Evolutionary conservation across 2,329 filamentous ascomycete genomes (phyloP).

Genomic region (Neoascochyta sp.): DNA sequence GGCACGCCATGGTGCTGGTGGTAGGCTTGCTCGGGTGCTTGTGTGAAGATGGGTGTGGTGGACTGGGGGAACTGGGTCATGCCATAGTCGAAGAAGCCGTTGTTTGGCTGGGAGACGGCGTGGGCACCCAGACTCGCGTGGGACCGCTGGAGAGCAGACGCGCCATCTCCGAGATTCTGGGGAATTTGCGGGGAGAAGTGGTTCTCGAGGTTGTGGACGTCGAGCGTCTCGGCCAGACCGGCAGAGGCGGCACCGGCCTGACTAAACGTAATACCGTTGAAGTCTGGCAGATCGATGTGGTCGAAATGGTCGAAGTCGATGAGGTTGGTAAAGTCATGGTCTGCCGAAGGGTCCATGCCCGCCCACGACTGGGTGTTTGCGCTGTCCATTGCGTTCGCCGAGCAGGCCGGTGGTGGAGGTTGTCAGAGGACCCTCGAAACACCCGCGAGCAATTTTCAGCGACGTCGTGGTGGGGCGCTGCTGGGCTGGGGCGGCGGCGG

Average conservation of each 20-base stretch:
- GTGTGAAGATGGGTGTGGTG: conserved; percentile 37
- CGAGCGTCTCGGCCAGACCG: conserved; percentile 31
- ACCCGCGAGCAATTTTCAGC: conserved; percentile 10
- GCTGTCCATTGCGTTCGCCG: conserved; percentile 32
- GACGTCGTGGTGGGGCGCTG: conserved; percentile 8
- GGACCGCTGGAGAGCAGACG: conserved; percentile 12
- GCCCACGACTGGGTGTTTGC: conserved; percentile 38
- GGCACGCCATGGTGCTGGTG: conserved; percentile 62
- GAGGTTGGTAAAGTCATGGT: conserved; percentile 43
- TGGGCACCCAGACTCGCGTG: conserved; percentile 12
- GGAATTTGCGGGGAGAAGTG: conserved; percentile 26
- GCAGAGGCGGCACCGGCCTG: conserved; percentile 16
- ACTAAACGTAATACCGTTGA: conserved; percentile 26
- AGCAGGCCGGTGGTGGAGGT: conserved; percentile 13
- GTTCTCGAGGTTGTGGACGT: conserved; percentile 33
- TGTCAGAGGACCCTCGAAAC: conserved; percentile 9
- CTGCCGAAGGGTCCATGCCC: conserved; percentile 40
- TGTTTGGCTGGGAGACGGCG: conserved; percentile 19
- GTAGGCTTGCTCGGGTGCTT: conserved; percentile 43
- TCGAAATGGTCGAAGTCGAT: conserved; percentile 40
- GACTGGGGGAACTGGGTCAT: conserved; percentile 29
- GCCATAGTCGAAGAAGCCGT: conserved; percentile 36
- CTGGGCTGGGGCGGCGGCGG: conserved; percentile 6
- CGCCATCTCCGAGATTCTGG: conserved; percentile 25
- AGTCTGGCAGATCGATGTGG: conserved; percentile 24